Percentiles rank a stretch among this genome's conserved stretches.
Conservation (phyloP, 768 basidiomycete genomes). For the Boletus coccyginus region DNA sequence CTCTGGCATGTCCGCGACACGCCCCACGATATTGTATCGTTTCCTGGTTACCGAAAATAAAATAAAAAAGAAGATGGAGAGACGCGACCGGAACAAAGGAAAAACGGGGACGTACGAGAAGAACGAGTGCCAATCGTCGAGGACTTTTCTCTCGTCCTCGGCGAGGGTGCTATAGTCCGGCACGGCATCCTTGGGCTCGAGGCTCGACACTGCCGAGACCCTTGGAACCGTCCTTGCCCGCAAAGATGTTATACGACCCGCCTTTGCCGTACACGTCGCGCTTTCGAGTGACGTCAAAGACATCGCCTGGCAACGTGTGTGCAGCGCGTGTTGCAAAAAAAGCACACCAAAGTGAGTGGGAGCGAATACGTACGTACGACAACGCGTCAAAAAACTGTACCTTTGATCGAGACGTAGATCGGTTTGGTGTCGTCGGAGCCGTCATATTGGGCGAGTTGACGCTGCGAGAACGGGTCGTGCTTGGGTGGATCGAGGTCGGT, state of each 20-base stretch:
- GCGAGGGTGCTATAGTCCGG: conserved; percentile 79
- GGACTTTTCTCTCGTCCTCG: conserved; percentile 69
- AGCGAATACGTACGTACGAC: too few relatives aligned
- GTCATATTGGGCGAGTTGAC: conserved; percentile 64
- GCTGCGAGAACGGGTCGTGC: conserved; percentile 72
- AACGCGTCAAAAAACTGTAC: conserved; percentile 30
- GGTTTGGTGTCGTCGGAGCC: conserved; percentile 64
- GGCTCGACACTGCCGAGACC: conserved; percentile 88
- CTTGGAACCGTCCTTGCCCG: conserved; percentile 89
- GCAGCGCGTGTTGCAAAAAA: too few relatives aligned
- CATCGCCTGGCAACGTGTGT: conserved; percentile 40
- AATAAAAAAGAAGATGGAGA: too few relatives aligned
- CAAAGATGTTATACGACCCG: conserved; percentile 78
- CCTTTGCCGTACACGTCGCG: conserved; percentile 87
- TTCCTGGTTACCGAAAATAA: conserved; percentile 42
- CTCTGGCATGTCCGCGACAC: conserved; percentile 55
- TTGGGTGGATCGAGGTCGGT: conserved; percentile 67
- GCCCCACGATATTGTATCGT: conserved; percentile 86
- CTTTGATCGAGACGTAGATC: conserved; percentile 94
- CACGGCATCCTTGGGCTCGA: conserved; percentile 82
- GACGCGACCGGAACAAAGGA: background rate
- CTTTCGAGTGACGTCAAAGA: conserved; percentile 89
- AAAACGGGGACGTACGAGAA: conserved; percentile 60
- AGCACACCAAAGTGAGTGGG: too few relatives aligned
- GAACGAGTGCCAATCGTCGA: conserved; percentile 89